Conservation (phyloP, 2,329 filamentous ascomycete genomes). For the Sclerotinia borealis region DNA sequence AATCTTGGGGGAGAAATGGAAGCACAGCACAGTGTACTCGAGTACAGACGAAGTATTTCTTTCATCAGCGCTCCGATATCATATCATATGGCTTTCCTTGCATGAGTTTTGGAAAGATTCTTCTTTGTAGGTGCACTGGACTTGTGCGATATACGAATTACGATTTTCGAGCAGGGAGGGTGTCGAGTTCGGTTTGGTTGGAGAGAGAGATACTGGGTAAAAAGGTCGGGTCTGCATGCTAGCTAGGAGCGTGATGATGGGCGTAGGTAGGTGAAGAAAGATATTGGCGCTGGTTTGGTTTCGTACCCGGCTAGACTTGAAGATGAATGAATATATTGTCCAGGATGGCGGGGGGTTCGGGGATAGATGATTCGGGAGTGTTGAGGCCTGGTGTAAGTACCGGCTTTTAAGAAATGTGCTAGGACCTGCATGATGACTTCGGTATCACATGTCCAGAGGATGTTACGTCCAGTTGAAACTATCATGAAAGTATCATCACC, state of each 20-base stretch:
- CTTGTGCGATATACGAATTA: not conserved
- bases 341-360: not conserved
- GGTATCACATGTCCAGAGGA: conserved; percentile 2
- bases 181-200: not conserved
- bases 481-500: not conserved
- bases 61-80: not conserved
- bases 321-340: not conserved
- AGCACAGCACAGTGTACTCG: not conserved
- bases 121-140: not conserved
- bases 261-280: not conserved
- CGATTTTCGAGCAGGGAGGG: no score
- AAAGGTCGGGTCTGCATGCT: not conserved
- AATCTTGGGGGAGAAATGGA: not conserved
- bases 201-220: not conserved
- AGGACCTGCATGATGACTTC: conserved; percentile 2
- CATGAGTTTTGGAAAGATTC: not conserved
- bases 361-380: not conserved
- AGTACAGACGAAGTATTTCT: not conserved
- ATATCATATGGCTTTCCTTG: not conserved
- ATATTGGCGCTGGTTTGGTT: not conserved
- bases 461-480: not conserved
- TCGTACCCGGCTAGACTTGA: not conserved
- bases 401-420: not conserved
- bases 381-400: not conserved
- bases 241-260: not conserved